Base-by-base conservation (phyloP, 345 rosid species). In the Diplotaxis tenuifolia region DNA sequence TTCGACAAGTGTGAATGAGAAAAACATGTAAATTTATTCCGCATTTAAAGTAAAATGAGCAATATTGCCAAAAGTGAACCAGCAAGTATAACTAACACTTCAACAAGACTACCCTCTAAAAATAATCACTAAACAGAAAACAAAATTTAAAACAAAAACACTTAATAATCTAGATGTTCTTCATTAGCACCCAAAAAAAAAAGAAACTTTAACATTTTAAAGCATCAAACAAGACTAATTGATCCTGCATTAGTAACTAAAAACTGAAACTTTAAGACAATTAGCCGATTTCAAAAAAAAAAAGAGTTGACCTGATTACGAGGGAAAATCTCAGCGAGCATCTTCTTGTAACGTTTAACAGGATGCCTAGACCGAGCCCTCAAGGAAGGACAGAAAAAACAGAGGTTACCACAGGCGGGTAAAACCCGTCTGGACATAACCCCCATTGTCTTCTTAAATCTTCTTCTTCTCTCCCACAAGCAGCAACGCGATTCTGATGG, bases 291-390 rank as follows among this genome's bases (percentile, higher is more conserved):
- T n/a, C n/a, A n/a, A 25, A 1, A 4, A 56, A 21, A 2, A 4
- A 31, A 45, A 27, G 27, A 5, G 58, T 52, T 5, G 68, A 91
- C 97, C 96, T 89, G 96, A 77, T 83, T 88, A 32, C 88, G 90
- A 40, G 95, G 97, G 71, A 94, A 87, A 9, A 91, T 84, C 1
- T 94, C 89, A 19, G 95, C 81, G 18, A 94, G 82, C 81, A 94
- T 73, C 78, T 89, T 86, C 90, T 91, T 94, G 83, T 94, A 94
- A 14, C 97, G 94, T 75, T 89, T 94, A 67, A 91, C 96, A 0
- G 98, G 97, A 86, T 94, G 98, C 21, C 97, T 83, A 59, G 98
- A 94, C 81, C 98, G 83, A 15, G 97, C 91, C 47, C 98, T 88
- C 87, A 91, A 27, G 9, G 97, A 86, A 67, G 98, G 98, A 77